Base-by-base conservation (phyloP, 805 yeast genomes). In the Maudiozyma bulderi region DNA sequence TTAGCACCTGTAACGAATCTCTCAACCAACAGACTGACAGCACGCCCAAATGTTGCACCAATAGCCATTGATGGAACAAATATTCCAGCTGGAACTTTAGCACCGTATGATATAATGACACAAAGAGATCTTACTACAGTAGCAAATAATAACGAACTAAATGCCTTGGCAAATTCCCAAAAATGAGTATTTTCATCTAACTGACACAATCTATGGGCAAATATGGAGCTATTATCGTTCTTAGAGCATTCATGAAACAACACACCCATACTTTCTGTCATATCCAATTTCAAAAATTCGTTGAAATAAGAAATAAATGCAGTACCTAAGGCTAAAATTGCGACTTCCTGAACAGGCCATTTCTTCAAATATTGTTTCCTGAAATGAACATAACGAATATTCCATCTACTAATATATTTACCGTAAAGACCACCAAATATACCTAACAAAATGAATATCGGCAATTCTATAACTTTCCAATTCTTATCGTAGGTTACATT, bases 31-130 rank as follows among this genome's bases (percentile, higher is more conserved):
- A 88, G 69, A 5, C 99, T 97, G 10, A 93, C 58, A 0, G 90
- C 84, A 47, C 97, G 74, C 7, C 99, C 99, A 66, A 87, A 85
- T 0, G 95, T 80, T 0, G 98, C 97, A 26, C 99, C 99, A 1
- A 89, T 85, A 0, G 96, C 90, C 95, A 93, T 87, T 1, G 96
- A 86, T 2, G 99, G 99, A 47, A 93, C 95, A 67, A 93, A 84
- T 6, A 91, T 87, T 13, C 99, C 99, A n/a, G 97, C 95, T 0
- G 99, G 99, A 0, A 91, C 90, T 66, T 84, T 88, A 53, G 89
- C 82, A 2, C 96, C 96, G 64, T 95, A 93, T 0, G 98, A 84
- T 13, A 93, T 73, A 30, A 89, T 77, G 30, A 93, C 86, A 45
- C 93, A 73, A 0, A 74, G 54, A 70, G 82, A 78, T 49, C 99